Base-by-base conservation (phyloP, 495 filamentous ascomycete species). In the Podospora conica region DNA sequence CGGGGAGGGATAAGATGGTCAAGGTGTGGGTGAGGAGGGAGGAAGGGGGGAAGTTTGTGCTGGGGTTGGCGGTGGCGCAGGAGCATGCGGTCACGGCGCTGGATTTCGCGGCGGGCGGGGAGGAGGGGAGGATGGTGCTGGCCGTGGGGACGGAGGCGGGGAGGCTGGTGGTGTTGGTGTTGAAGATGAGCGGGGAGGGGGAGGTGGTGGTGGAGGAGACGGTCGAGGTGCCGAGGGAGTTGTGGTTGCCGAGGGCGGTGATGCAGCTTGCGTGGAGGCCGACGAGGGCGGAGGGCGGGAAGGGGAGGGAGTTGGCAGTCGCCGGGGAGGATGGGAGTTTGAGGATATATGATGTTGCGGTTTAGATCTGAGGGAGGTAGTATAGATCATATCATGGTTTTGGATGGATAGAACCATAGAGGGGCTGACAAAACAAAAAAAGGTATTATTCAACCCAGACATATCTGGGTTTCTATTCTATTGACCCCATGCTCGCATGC, bases 261-360 rank as follows among this genome's bases (percentile, higher is more conserved):
- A 87, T 88, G 60, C 85, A 90, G 73, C 76, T 97, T 54, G 81
- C 85, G 31, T 96, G 93, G 93, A 83, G 88, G 56, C 92, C 92
- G n/a, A 64, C 62, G 63, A 69, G 61, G 23, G 65, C 60, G 20
- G 64, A 68, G n/a, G 68, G 62, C 15, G 60, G 63, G 12, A 15
- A 59, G 20, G 62, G 48, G 58, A 80, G 77, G 56, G 84, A 91
- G 74, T 78, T 96, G 68, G 91, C 90, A 8, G 83, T 96, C 65
- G 88, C 89, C 53, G 93, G 92, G 65, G 92, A 94, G 73, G 93
- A 97, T 75, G 84, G 84, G 56, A 93, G 92, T 58, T 79, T 92
- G 33, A 83, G 91, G 67, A 82, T 97, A 74, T 91, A 90, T 77
- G 78, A 77, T 53, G 76, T 92, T 62, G 76, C 75, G n/a, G 21